Conservation (phyloP, 106 monocot species). For the Acorus calamus region DNA sequence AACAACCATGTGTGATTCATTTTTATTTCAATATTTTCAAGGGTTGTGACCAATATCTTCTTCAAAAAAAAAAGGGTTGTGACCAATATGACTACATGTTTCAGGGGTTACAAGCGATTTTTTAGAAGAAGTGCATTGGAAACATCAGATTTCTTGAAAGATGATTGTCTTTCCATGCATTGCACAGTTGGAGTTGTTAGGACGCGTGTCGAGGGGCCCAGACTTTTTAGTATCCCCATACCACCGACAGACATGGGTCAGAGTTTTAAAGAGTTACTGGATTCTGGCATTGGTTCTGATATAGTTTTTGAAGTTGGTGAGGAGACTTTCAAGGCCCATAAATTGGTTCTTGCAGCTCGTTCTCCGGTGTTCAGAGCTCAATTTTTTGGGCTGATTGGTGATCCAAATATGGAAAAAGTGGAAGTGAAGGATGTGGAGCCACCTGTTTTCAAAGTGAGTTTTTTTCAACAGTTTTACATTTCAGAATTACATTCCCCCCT, state of each 20-base stretch:
- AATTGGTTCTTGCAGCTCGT: conserved; percentile 20
- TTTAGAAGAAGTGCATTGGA: conserved; percentile 18
- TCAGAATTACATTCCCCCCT: not conserved
- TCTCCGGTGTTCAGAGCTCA: conserved; percentile 23
- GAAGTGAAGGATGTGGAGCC: conserved; percentile 13
- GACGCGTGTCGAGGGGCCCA: conserved; percentile 12
- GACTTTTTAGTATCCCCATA: conserved; percentile 8
- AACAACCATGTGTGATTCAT: too few relatives aligned
- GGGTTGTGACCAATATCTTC: too few relatives aligned
- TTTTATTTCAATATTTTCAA: too few relatives aligned
- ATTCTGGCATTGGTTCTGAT: conserved; percentile 15
- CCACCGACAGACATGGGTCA: conserved; percentile 18
- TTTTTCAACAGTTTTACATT: too few relatives aligned
- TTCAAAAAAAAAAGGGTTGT: too few relatives aligned
- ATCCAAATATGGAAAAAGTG: conserved; percentile 19
- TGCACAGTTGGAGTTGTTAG: conserved; percentile 19
- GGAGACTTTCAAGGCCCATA: conserved; percentile 21
- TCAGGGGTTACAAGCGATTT: conserved; percentile 23
- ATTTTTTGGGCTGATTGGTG: conserved; percentile 20
- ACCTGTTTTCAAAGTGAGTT: conserved; percentile 14
- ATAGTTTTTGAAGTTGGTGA: conserved; percentile 21
- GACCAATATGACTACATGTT: not conserved
- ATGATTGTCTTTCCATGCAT: conserved; percentile 26
- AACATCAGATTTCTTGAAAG: conserved; percentile 25
- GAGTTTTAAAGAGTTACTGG: conserved; percentile 3